phyloP scores from a whole-genome alignment of 192 early-diverging fungal species.

The Thoreauomyces humboldtii region DNA sequence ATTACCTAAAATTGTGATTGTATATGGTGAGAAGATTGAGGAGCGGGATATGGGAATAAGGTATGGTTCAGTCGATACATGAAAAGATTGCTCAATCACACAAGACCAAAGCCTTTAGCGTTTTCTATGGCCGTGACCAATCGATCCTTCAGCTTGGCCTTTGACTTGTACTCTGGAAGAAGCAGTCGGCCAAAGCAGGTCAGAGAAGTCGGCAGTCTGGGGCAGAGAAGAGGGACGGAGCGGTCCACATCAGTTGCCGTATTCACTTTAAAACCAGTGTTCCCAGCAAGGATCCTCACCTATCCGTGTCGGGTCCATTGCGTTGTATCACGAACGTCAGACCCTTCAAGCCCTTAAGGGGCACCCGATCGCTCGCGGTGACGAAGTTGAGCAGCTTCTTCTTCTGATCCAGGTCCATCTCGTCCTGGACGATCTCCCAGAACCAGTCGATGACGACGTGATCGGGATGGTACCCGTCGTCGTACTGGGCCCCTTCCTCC shows the following conservation, averaged over 20 bases:
- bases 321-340: constrained; percentile 91
- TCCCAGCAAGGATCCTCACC: too few species aligned
- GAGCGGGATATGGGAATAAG: too few species aligned
- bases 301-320: constrained; percentile 88
- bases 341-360: constrained; percentile 72
- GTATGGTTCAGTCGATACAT: too few species aligned
- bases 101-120: constrained; percentile 88
- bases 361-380: constrained; percentile 86
- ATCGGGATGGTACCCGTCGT: constrained; percentile 71
- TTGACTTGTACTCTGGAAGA: constrained; percentile 76
- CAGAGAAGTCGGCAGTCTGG: constrained; percentile 76
- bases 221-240: too few species aligned
- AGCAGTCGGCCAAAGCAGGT: constrained; percentile 90
- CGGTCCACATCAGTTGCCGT: too few species aligned
- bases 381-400: constrained; percentile 82
- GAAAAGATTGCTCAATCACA: too few species aligned
- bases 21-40: too few species aligned
- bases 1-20: too few species aligned
- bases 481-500: constrained; percentile 71
- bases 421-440: constrained; percentile 74
- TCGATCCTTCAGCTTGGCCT: constrained; percentile 70
- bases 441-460: constrained; percentile 74
- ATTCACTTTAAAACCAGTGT: too few species aligned
- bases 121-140: constrained; percentile 89
- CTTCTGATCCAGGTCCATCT: constrained; percentile 61